phyloP scores from a whole-genome alignment of 495 filamentous ascomycete species.

The Penicillium salamii region DNA sequence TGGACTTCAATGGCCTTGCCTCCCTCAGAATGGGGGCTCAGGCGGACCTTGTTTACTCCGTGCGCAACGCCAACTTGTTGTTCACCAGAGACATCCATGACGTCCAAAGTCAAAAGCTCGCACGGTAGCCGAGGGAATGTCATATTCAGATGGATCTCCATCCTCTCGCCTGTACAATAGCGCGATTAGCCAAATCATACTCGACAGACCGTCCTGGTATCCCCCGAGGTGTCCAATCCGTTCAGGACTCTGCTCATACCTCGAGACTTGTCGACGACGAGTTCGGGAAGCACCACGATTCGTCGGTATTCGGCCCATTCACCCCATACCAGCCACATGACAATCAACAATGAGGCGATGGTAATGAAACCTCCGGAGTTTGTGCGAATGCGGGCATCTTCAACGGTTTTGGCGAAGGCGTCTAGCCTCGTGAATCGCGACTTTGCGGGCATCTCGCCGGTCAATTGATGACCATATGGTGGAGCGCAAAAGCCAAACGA shows the following conservation, averaged over 20 bases:
- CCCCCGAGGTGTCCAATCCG: background rate
- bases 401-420: conserved; percentile 98
- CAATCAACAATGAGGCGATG: conserved; percentile 79
- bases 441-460: conserved; percentile 49
- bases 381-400: conserved; percentile 96
- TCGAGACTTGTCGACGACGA: conserved; percentile 95
- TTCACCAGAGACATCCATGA: conserved; percentile 98
- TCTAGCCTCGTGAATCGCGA: conserved; percentile 94
- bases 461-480: conserved; percentile 30
- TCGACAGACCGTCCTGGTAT: background rate
- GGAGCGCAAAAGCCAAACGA: conserved; percentile 1
- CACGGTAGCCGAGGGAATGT: conserved; percentile 93
- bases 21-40: conserved; percentile 69
- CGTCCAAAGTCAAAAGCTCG: conserved; percentile 92
- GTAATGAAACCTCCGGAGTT: conserved; percentile 95
- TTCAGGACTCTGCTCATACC: conserved; percentile 46
- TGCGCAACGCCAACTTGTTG: conserved; percentile 91
- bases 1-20: conserved; percentile 74
- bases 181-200: background rate
- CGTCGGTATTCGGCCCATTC: conserved; percentile 94
- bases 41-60: conserved; percentile 83
- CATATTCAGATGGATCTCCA: conserved; percentile 98
- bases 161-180: conserved; percentile 72
- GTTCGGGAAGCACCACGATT: conserved; percentile 82
- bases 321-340: conserved; percentile 85